Conservation (phyloP, 768 basidiomycete species). For the Boletus rufocinnamomeus region DNA sequence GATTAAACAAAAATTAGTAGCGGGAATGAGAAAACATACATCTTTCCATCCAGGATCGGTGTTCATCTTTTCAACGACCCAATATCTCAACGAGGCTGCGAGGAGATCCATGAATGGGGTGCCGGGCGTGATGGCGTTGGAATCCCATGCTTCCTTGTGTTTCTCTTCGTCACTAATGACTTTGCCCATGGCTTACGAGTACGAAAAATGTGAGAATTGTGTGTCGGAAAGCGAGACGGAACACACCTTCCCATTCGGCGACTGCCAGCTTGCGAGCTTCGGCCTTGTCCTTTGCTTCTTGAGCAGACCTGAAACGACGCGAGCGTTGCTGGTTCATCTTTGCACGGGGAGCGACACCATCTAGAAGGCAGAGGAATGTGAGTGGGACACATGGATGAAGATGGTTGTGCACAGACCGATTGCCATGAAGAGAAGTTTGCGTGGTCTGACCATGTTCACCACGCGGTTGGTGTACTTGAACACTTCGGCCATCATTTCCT, state of each 20-base stretch:
- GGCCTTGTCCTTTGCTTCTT: constrained; percentile 94
- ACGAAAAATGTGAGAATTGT: not conserved
- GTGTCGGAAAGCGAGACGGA: not conserved
- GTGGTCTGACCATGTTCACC: constrained; percentile 94
- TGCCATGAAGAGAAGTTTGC: constrained; percentile 97
- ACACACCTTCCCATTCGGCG: constrained; percentile 79
- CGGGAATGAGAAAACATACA: constrained; percentile 41
- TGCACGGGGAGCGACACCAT: constrained; percentile 96
- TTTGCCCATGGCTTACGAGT: constrained; percentile 87
- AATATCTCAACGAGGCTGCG: constrained; percentile 86
- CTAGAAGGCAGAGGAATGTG: constrained; percentile 41
- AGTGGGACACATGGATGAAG: not conserved
- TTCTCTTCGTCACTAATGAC: constrained; percentile 77
- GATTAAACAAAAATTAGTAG: constrained; percentile 1
- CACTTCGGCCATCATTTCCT: constrained; percentile 98
- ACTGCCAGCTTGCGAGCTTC: constrained; percentile 83
- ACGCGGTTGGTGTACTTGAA: constrained; percentile 97
- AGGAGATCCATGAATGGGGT: constrained; percentile 98
- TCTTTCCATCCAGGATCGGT: constrained; percentile 95
- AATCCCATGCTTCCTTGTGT: constrained; percentile 90
- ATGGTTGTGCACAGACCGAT: constrained; percentile 64
- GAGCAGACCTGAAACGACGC: constrained; percentile 90
- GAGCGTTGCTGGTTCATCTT: constrained; percentile 99
- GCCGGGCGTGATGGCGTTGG: constrained; percentile 98
- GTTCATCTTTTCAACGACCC: constrained; percentile 95